A percentile compares a stretch with the other conserved stretches of the same genome.
These are phyloP conservation scores for Coriaria nepalensis DNA, from an alignment of 306 rosid species.

Conservation along the genomic window DNA sequence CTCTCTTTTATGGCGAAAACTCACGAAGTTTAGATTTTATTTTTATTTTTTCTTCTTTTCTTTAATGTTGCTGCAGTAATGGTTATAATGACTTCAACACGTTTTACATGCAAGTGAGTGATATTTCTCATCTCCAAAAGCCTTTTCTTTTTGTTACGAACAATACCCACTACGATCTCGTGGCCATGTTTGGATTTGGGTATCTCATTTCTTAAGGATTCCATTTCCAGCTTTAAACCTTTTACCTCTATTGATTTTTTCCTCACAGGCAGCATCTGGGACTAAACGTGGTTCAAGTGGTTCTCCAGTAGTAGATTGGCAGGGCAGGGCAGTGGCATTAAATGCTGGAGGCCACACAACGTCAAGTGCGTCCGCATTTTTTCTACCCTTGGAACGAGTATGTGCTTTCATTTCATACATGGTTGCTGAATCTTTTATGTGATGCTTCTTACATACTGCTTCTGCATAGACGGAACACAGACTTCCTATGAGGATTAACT, in stretches of 20 bases:
- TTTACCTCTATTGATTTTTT: slow-evolving; percentile 9
- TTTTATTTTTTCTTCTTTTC: too few species aligned
- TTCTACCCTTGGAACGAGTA: slow-evolving; percentile 83
- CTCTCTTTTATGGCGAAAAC: background rate
- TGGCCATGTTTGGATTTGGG: too few species aligned
- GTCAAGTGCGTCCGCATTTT: slow-evolving; percentile 92
- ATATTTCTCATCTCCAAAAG: background rate
- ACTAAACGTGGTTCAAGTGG: slow-evolving; percentile 99
- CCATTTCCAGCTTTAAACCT: too few species aligned
- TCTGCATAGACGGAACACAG: too few species aligned
- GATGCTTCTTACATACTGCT: background rate
- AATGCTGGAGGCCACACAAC: slow-evolving; percentile 97
- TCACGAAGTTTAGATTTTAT: too few species aligned
- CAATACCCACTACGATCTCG: too few species aligned
- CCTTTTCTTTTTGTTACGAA: background rate
- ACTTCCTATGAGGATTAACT: slow-evolving; percentile 12
- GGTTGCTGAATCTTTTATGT: slow-evolving; percentile 17
- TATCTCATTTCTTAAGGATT: too few species aligned
- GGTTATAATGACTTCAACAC: slow-evolving; percentile 96
- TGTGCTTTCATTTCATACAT: slow-evolving; percentile 22
- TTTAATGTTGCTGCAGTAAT: slow-evolving; percentile 68
- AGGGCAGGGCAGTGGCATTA: slow-evolving; percentile 88
- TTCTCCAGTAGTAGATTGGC: slow-evolving; percentile 92
- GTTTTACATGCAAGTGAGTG: slow-evolving; percentile 95
- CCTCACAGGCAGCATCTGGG: slow-evolving; percentile 89